Percentiles rank a stretch among this genome's conserved stretches.
These are phyloP conservation scores for Fusarium udum DNA, from an alignment of 2,329 filamentous ascomycete species.

Conservation along the genomic window DNA sequence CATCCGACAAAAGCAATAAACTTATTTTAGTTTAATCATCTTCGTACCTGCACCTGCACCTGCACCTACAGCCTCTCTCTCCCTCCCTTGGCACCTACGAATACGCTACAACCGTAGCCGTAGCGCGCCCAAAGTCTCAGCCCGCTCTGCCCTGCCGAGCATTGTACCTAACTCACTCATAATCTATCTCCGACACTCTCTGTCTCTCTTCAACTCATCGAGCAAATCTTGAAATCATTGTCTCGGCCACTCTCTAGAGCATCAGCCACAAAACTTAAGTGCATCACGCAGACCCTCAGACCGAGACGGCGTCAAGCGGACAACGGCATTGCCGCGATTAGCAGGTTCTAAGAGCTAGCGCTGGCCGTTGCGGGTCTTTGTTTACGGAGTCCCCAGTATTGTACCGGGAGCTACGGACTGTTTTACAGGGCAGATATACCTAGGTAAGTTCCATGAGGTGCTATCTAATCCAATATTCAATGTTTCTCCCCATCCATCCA, in stretches of 20 bases:
- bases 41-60: background rate
- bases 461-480: conserved; percentile 40
- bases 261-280: background rate
- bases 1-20: conserved; percentile 30
- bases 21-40: background rate
- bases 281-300: conserved; percentile 13
- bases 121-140: conserved; percentile 30
- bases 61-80: background rate
- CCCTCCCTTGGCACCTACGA: conserved; percentile 19
- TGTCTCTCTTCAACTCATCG: background rate
- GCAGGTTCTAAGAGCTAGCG: conserved; percentile 36
- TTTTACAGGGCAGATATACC: conserved; percentile 25
- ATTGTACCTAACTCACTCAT: background rate
- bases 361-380: conserved; percentile 40
- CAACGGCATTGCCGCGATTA: conserved; percentile 45
- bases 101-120: conserved; percentile 23
- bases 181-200: background rate
- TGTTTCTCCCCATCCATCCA: conserved; percentile 27
- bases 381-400: conserved; percentile 30
- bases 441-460: conserved; percentile 27
- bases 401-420: conserved; percentile 42
- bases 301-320: conserved; percentile 38
- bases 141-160: conserved; percentile 20
- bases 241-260: background rate
- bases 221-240: background rate